Evolutionary conservation across 108 stramenopile genomes (phyloP).

Genomic region (Nitzschia inconspicua): DNA sequence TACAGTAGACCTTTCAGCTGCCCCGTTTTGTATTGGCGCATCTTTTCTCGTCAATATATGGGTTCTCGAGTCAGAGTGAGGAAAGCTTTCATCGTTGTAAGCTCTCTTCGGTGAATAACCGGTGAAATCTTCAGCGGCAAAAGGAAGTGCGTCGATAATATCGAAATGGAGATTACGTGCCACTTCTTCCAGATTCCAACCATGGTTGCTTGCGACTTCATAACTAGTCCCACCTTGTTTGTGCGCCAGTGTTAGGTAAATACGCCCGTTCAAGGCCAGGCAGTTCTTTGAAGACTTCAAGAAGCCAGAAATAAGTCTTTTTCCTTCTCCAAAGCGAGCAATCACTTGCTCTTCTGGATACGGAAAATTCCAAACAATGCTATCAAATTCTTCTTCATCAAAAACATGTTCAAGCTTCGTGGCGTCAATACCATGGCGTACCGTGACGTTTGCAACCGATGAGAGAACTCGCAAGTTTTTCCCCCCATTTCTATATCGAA

Average conservation of each 20-base stretch:
- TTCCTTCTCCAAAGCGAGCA: not conserved
- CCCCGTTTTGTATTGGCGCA: no score
- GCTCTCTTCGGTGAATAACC: not conserved
- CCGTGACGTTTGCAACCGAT: not conserved
- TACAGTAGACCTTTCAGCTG: no score
- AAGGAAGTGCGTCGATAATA: not conserved
- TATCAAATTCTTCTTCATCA: not conserved
- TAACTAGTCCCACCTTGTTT: no score
- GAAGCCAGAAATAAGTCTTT: not conserved
- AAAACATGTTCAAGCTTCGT: not conserved
- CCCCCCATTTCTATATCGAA: not conserved
- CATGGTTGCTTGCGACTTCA: not conserved
- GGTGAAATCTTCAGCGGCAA: not conserved
- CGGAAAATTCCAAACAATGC: not conserved
- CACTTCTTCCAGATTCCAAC: not conserved
- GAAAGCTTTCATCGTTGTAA: not conserved
- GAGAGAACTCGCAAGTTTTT: not conserved
- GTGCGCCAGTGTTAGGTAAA: not conserved
- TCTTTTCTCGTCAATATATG: no score
- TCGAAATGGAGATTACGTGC: not conserved
- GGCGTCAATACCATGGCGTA: not conserved
- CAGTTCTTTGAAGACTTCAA: not conserved
- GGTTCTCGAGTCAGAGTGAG: not conserved
- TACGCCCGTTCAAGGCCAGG: not conserved
- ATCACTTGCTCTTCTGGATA: not conserved